Evolutionary conservation across 129 eudicot genomes (phyloP), one percentile per base, ranked within the genome.

Genomic region (Lactuca sativa): DNA sequence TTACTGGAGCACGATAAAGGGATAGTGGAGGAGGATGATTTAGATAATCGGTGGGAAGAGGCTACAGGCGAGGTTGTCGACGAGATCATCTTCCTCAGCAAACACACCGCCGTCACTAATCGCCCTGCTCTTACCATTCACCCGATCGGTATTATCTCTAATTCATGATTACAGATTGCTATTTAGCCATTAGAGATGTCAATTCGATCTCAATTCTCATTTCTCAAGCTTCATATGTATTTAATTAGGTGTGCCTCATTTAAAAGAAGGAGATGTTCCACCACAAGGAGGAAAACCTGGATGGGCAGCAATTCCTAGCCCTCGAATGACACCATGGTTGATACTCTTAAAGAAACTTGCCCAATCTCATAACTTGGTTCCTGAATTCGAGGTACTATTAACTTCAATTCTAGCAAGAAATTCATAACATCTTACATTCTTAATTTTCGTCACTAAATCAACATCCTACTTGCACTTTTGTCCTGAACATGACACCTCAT

Each of bases 261-360:
- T 93, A 68, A 79, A 73, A 77, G 97, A 87, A 34, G 98, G 98
- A 36, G 96, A 93, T 61, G 85, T 77, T 49, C 79, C 87, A 44
- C 97, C 97, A 43, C 92, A 87, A 74, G 97, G 97, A 47, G 98
- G 98, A 41, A 89, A 73, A 74, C 95, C 98, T 11, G 95, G 98
- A 11, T 89, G 98, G 98, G 98, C 96, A 13, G 98, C 95, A 10
- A 82, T 85, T 25, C 98, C 98, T 4, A 86, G 87, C 78, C 95
- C 98, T 71, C 78, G 98, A 59, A 89, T 93, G 73, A 88, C 87
- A 36, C 71, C 92, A 38, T 93, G 98, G 98, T 82, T 93, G 56
- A 56, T 82, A 61, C 96, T 85, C 59, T 80, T 93, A 70, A 85
- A 80, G 71, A 86, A 83, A 63, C 76, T 89, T 40, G 98, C 98